These are phyloP conservation scores for Saitozyma sp. DNA, from an alignment of 768 basidiomycete genomes.

Conservation along the genomic window DNA sequence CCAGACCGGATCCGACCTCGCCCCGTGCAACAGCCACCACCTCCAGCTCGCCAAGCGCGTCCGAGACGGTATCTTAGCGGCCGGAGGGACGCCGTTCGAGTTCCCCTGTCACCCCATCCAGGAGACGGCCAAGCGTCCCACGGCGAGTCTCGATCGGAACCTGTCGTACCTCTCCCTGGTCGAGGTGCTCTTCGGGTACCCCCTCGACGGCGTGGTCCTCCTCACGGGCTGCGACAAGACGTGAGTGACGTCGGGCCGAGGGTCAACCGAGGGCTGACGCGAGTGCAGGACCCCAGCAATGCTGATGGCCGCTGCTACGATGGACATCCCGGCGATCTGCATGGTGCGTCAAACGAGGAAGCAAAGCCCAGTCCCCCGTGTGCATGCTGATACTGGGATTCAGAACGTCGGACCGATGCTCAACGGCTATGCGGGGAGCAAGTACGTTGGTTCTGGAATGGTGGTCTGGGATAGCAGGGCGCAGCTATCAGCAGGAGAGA, in stretches of 20 bases:
- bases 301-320: conserved; percentile 48
- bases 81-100: conserved; percentile 50
- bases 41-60: conserved; percentile 50
- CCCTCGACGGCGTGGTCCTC: conserved; percentile 51
- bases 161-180: conserved; percentile 47
- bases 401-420: conserved; percentile 50
- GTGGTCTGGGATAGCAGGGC: conserved; percentile 47
- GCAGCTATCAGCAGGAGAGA: conserved; percentile 35
- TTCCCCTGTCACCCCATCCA: conserved; percentile 53
- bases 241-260: conserved; percentile 15
- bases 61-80: conserved; percentile 49
- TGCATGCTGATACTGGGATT: too few species aligned
- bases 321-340: conserved; percentile 48
- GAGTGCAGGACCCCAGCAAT: conserved; percentile 37
- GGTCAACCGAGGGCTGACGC: neutral
- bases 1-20: conserved; percentile 48
- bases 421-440: conserved; percentile 38
- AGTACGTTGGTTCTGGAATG: conserved; percentile 44
- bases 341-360: conserved; percentile 14
- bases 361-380: too few species aligned
- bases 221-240: conserved; percentile 47
- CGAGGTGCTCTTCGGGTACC: conserved; percentile 50
- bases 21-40: conserved; percentile 50
- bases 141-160: conserved; percentile 49
- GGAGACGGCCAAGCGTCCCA: conserved; percentile 50